Percentiles rank a stretch among this genome's conserved stretches.
These are phyloP conservation scores for Amylostereum areolatum DNA, from an alignment of 1,284 basidiomycete species.

Conservation along the genomic window DNA sequence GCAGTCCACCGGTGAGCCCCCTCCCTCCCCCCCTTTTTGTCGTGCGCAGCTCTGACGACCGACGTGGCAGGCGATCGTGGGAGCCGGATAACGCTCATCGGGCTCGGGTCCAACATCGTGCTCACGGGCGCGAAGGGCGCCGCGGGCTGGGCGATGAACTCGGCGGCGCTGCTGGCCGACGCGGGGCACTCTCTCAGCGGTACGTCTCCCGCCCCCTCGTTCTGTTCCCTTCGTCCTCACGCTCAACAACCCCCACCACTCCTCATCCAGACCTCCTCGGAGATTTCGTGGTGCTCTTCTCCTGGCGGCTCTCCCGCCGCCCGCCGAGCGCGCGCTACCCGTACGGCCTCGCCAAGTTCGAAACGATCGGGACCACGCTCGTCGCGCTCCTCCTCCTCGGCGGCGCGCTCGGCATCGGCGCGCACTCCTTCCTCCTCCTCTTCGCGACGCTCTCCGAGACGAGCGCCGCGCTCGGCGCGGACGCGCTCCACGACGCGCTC, in stretches of 20 bases:
- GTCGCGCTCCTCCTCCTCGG: conserved; percentile 80
- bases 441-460: conserved; percentile 62
- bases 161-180: conserved; percentile 89
- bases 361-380: conserved; percentile 85
- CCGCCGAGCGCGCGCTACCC: conserved; percentile 77
- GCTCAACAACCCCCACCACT: conserved; percentile 5
- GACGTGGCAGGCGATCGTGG: conserved; percentile 64
- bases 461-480: conserved; percentile 47
- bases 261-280: conserved; percentile 64
- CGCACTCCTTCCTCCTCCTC: conserved; percentile 86
- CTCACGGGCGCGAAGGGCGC: conserved; percentile 81
- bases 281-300: conserved; percentile 91
- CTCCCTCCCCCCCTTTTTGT: conserved; percentile 6
- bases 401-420: conserved; percentile 88
- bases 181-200: conserved; percentile 93
- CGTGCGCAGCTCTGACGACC: not conserved
- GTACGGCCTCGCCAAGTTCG: conserved; percentile 90
- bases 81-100: conserved; percentile 79
- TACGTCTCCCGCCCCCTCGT: conserved; percentile 27
- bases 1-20: conserved; percentile 52
- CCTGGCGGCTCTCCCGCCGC: conserved; percentile 84
- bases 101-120: conserved; percentile 80
- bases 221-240: conserved; percentile 7
- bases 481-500: conserved; percentile 55
- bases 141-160: conserved; percentile 85